Evolutionary conservation across 257 asterid genomes (phyloP).

Genomic region (Vinca minor): DNA sequence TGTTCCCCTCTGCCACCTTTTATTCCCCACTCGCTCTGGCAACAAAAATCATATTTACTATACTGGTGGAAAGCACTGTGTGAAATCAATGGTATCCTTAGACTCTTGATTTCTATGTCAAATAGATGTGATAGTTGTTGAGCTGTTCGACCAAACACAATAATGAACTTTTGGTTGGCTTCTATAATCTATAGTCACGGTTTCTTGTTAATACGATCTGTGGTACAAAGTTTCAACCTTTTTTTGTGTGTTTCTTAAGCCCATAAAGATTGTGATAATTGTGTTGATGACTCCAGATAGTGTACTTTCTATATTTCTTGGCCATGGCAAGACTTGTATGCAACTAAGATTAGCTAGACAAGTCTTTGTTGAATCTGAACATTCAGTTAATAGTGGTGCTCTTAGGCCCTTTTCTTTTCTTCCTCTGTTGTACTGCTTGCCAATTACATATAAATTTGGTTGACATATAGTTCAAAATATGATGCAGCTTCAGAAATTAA

Average conservation of each 20-base stretch:
- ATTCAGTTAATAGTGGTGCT: neutral
- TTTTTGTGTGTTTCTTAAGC: neutral
- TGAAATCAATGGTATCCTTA: neutral
- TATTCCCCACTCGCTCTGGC: neutral
- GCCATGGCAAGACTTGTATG: neutral
- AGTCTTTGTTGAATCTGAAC: neutral
- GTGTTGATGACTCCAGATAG: neutral
- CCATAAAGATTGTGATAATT: neutral
- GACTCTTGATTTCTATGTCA: neutral
- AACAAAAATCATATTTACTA: neutral
- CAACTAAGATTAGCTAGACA: neutral
- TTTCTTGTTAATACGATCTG: neutral
- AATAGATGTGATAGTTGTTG: neutral
- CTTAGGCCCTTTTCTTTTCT: neutral
- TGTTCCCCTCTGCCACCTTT: neutral
- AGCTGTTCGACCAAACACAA: neutral
- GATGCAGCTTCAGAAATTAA: slow-evolving; percentile 58
- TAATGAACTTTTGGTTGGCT: neutral
- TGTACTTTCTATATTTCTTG: neutral
- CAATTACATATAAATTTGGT: slow-evolving; percentile 4
- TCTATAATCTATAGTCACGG: neutral
- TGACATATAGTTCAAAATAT: slow-evolving; percentile 4
- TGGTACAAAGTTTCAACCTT: neutral
- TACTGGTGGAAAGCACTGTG: neutral
- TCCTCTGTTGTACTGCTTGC: neutral